A percentile compares a stretch with the other conserved stretches of the same genome.
phyloP scores from a whole-genome alignment of 2,329 filamentous ascomycete genomes.

The Atkinsonella hypoxylon region DNA sequence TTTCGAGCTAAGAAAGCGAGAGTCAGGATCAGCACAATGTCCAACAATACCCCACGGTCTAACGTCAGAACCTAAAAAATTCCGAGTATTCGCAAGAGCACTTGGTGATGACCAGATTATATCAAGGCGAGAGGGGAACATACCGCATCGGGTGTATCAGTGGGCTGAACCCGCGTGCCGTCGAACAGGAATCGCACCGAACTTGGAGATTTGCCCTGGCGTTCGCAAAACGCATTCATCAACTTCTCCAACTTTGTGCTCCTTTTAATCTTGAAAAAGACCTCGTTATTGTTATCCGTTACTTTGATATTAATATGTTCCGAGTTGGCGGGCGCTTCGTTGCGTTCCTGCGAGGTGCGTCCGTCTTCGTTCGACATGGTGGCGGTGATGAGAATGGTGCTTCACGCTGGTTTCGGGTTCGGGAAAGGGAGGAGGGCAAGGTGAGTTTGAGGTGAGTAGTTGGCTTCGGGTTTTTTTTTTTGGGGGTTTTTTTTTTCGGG shows the following conservation, averaged over 20 bases:
- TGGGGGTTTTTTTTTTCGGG: too few relatives aligned
- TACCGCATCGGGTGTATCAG: constrained; percentile 86
- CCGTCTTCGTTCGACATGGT: constrained; percentile 35
- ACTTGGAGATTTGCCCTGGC: constrained; percentile 74
- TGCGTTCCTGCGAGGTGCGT: constrained; percentile 34
- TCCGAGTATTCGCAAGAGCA: too few relatives aligned
- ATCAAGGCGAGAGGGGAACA: constrained; percentile 33
- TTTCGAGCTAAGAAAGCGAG: constrained; percentile 59
- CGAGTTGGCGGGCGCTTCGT: constrained; percentile 33
- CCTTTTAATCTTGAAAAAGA: constrained; percentile 99
- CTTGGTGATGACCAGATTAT: neutral
- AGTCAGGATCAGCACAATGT: neutral
- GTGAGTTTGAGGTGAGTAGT: neutral
- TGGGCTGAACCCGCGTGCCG: constrained; percentile 79
- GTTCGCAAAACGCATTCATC: constrained; percentile 96
- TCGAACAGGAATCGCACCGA: constrained; percentile 95
- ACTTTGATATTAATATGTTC: constrained; percentile 99
- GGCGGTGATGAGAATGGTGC: neutral
- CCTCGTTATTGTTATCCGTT: constrained; percentile 98
- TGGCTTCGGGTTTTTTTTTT: neutral
- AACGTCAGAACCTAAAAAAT: too few relatives aligned
- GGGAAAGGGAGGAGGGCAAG: neutral
- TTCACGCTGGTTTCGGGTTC: neutral
- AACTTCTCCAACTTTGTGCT: constrained; percentile 93
- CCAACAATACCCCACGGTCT: neutral